Evolutionary conservation across 495 filamentous ascomycete species (phyloP).

Genomic region (Apodospora peruviana): DNA sequence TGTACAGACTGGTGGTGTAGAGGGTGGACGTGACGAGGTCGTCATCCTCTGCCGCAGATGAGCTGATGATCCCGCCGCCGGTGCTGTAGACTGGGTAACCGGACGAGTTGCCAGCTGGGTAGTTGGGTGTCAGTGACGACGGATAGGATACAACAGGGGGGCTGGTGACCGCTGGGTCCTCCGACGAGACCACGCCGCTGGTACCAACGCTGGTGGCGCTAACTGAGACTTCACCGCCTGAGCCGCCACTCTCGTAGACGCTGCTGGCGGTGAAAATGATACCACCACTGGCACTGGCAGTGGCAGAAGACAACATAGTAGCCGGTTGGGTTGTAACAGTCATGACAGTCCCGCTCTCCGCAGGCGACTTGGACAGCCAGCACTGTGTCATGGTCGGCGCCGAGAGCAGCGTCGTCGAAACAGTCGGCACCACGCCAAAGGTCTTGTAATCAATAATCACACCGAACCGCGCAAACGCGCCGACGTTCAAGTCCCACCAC

Average conservation of each 20-base stretch:
- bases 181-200: not conserved
- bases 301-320: not conserved
- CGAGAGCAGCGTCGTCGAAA: conserved; percentile 32
- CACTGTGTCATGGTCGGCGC: conserved; percentile 31
- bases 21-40: conserved; percentile 42
- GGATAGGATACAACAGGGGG: not conserved
- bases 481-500: conserved; percentile 32
- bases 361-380: conserved; percentile 8
- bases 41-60: not conserved
- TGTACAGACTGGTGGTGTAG: conserved; percentile 49
- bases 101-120: not conserved
- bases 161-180: not conserved
- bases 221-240: not conserved
- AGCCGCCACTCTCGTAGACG: not conserved
- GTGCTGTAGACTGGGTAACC: not conserved
- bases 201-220: no score
- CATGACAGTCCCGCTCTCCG: not conserved
- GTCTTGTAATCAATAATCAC: conserved; percentile 29
- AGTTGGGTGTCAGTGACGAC: not conserved
- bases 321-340: not conserved
- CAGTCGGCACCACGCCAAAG: conserved; percentile 28
- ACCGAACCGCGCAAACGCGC: conserved; percentile 31
- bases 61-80: not conserved
- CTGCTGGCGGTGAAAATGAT: not conserved
- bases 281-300: not conserved